A percentile compares a stretch with the other conserved stretches of the same genome.
These are phyloP conservation scores for Pichia membranifaciens DNA, from an alignment of 805 yeast genomes.

Conservation along the genomic window DNA sequence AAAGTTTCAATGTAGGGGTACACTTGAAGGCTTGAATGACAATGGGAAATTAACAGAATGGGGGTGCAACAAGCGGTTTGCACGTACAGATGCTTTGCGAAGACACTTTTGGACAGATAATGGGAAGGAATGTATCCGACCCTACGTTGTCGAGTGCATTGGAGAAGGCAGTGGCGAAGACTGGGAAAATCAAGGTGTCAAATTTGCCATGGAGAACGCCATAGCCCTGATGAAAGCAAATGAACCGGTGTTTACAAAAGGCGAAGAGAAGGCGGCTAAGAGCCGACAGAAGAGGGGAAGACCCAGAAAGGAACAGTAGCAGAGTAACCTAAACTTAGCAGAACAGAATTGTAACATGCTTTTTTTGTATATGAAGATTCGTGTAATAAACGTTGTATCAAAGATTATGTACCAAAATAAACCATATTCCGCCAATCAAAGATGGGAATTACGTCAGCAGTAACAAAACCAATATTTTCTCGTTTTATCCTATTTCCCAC, in stretches of 20 bases:
- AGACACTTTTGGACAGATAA: slow-evolving; percentile 77
- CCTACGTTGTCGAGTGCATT: slow-evolving; percentile 37
- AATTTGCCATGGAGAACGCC: slow-evolving; percentile 14
- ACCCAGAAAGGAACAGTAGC: not conserved
- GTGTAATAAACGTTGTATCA: not conserved
- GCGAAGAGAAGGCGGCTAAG: not conserved
- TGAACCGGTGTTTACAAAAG: not conserved
- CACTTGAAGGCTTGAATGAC: slow-evolving; percentile 37
- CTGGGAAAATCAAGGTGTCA: slow-evolving; percentile 9
- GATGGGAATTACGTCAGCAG: too few relatives aligned
- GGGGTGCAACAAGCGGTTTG: slow-evolving; percentile 82
- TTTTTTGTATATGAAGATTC: not conserved
- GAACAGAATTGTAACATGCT: too few relatives aligned
- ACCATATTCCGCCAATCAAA: too few relatives aligned
- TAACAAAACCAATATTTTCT: too few relatives aligned
- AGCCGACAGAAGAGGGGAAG: not conserved
- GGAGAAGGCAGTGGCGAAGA: slow-evolving; percentile 10
- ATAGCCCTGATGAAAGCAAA: not conserved
- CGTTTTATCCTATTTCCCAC: too few relatives aligned
- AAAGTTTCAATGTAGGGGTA: slow-evolving; percentile 66
- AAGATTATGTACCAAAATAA: too few relatives aligned
- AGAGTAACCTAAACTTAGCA: too few relatives aligned
- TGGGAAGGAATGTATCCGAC: slow-evolving; percentile 66
- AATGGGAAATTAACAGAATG: slow-evolving; percentile 30
- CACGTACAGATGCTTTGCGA: slow-evolving; percentile 72